A percentile compares a stretch with the other conserved stretches of the same genome.
These are phyloP conservation scores for Phalaenopsis hybrid DNA, from an alignment of 116 monocot species.

Conservation along the genomic window DNA sequence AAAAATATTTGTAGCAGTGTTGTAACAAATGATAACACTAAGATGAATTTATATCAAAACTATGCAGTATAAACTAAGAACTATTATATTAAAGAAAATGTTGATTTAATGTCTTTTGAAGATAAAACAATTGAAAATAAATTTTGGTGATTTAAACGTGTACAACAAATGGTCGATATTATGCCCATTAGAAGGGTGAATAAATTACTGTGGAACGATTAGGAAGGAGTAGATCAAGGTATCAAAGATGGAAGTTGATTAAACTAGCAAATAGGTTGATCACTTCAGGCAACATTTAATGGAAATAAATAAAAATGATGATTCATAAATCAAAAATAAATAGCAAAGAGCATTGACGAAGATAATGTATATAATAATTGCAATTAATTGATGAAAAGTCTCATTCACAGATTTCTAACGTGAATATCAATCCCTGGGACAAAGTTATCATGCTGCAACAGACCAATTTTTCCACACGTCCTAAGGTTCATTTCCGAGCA, in stretches of 20 bases:
- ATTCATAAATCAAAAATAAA: neutral
- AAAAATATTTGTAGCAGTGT: too few species aligned
- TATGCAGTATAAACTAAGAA: neutral
- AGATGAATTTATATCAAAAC: neutral
- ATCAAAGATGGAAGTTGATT: neutral
- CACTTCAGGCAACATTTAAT: neutral
- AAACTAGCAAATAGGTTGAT: neutral
- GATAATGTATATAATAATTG: constrained; percentile 2
- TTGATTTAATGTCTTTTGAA: neutral
- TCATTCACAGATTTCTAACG: neutral
- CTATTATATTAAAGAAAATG: neutral
- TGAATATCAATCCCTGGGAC: neutral
- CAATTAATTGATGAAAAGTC: neutral
- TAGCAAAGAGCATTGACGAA: too few species aligned
- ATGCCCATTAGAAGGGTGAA: too few species aligned
- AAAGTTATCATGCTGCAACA: neutral
- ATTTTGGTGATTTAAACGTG: neutral
- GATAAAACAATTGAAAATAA: neutral
- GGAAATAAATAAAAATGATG: neutral
- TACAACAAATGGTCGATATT: neutral
- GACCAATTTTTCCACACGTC: neutral
- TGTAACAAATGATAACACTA: too few species aligned
- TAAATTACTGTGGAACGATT: too few species aligned
- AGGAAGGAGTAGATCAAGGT: too few species aligned
- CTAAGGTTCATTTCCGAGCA: too few species aligned